Percentiles rank a stretch among this genome's conserved stretches.
Conservation (phyloP, 345 rosid genomes). For the Microcos paniculata region DNA sequence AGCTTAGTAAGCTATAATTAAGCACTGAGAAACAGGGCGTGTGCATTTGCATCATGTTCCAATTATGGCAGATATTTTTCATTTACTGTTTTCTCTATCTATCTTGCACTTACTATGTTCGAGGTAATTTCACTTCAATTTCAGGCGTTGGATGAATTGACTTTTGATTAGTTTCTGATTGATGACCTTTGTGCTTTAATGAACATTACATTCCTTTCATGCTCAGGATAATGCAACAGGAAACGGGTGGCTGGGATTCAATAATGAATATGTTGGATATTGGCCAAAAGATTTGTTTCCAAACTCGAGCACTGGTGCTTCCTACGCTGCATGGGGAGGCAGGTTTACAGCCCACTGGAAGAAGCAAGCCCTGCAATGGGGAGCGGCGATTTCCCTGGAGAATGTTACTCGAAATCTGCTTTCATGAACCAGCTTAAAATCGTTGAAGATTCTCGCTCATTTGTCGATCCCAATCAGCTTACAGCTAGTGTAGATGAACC, state of each 20-base stretch:
- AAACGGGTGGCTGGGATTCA: constrained; percentile 28
- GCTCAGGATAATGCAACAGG: too few relatives aligned
- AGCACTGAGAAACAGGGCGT: neutral
- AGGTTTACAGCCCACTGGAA: neutral
- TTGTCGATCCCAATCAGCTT: neutral
- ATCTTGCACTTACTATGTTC: too few relatives aligned
- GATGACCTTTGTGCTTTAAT: too few relatives aligned
- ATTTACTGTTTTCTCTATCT: too few relatives aligned
- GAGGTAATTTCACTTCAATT: too few relatives aligned
- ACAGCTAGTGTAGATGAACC: neutral
- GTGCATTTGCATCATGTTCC: neutral
- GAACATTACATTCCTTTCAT: too few relatives aligned
- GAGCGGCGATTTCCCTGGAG: neutral
- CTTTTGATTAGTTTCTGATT: too few relatives aligned
- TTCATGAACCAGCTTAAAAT: neutral
- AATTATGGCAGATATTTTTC: neutral
- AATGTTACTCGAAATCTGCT: neutral
- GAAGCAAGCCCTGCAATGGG: neutral
- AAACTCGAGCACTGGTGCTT: neutral
- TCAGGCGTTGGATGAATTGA: too few relatives aligned
- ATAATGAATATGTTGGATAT: constrained; percentile 18
- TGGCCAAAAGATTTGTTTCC: constrained; percentile 25
- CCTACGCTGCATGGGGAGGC: neutral
- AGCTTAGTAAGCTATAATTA: neutral
- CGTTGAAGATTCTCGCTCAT: neutral